Base-by-base conservation (phyloP, 1,139 yeast genomes). In the Pichiaceae sp. region DNA sequence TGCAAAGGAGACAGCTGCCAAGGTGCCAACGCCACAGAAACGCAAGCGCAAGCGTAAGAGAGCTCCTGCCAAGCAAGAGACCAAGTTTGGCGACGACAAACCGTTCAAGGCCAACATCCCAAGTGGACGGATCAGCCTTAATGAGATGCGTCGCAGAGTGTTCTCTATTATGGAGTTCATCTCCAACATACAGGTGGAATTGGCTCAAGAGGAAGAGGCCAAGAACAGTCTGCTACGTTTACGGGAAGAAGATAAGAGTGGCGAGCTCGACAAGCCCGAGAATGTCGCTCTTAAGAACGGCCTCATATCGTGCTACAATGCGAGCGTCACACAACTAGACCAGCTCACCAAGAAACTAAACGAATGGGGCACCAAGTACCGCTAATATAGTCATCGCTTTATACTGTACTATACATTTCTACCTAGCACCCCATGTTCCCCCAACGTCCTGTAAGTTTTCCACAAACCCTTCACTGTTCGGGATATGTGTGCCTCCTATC, bases 131-230 rank as follows among this genome's bases (percentile, higher is more conserved):
- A 73, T 85, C 2, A 71, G 87, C 2, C 61, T 87, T 41, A 72
- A 73, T 46, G 98, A 89, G 54, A 77, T 89, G 78, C 75, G 89
- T 38, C 79, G 86, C 52, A 70, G 98, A 40, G 84, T 87, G 1
- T 83, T 89, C 4, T 94, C 96, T 3, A 87, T 91, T 16, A 64
- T 89, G 50, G 97, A 91, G 60, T 91, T 89, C 70, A 70, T 89
- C 23, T 86, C 86, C 7, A 68, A 95, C 34, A 81, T 94, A 2
- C 95, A 86, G 55, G 59, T 77, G 40, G 96, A 91, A 52, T 63
- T 87, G 43, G 79, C 78, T 32, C 75, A 72, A 36, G 96, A 87
- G 51, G 77, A 78, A 45, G 62, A 67, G 8, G 50, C 52, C 68
- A 70, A 40, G 73, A 83, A 48, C 24, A 45, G 46, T 19, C 34